phyloP scores from a whole-genome alignment of 495 filamentous ascomycete species.

The Trichoderma parareesei region DNA sequence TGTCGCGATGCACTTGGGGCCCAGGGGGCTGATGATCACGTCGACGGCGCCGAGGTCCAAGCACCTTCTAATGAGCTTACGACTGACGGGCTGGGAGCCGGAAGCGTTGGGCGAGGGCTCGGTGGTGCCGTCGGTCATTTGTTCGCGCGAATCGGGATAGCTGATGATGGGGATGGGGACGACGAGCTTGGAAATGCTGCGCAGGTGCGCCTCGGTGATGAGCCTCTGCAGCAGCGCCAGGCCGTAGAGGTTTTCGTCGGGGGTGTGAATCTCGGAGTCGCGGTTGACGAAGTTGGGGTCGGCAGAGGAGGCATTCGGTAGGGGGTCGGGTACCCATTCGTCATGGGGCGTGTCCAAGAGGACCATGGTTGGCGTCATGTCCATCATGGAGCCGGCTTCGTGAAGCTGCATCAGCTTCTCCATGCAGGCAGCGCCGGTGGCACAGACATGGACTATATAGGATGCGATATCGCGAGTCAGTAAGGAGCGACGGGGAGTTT shows the following conservation, averaged over 20 bases:
- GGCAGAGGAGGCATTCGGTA: conserved; percentile 32
- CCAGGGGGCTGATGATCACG: conserved; percentile 70
- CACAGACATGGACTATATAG: conserved; percentile 61
- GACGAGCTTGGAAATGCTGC: conserved; percentile 63
- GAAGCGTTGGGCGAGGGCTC: conserved; percentile 24
- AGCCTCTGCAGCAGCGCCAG: conserved; percentile 60
- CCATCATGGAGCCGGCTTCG: conserved; percentile 45
- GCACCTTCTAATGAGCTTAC: conserved; percentile 49
- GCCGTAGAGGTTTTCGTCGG: conserved; percentile 55
- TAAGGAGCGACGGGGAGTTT: conserved; percentile 7
- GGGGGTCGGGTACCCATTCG: conserved; percentile 34
- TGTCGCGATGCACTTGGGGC: conserved; percentile 57
- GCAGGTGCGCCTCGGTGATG: conserved; percentile 59
- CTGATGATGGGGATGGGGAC: conserved; percentile 62
- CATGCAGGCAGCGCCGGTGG: conserved; percentile 61
- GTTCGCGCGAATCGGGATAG: conserved; percentile 12
- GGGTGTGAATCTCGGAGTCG: conserved; percentile 26
- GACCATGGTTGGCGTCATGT: conserved; percentile 65
- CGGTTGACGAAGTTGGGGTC: conserved; percentile 32
- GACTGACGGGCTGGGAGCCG: conserved; percentile 26
- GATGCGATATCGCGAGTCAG: conserved; percentile 20
- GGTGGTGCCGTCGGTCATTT: conserved; percentile 22
- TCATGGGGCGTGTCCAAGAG: conserved; percentile 62
- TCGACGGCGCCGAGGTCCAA: conserved; percentile 81
- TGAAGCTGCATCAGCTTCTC: conserved; percentile 59